Conservation (phyloP, 345 rosid genomes). For the Trapa incisa region DNA sequence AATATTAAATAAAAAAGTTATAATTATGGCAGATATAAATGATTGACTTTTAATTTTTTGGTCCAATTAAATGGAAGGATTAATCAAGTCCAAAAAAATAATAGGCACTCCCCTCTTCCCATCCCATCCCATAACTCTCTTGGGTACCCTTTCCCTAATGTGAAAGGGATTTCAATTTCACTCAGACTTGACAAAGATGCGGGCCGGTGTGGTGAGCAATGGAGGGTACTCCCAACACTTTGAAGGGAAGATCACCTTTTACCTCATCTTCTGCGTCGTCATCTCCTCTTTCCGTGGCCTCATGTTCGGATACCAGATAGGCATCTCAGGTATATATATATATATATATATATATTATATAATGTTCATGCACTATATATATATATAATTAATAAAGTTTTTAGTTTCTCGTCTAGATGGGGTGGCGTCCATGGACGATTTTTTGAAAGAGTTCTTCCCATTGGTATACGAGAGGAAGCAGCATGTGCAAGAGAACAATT, state of each 20-base stretch:
- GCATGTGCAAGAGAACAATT: slow-evolving; percentile 44
- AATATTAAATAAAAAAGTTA: too few species aligned
- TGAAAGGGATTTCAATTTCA: slow-evolving; percentile 1
- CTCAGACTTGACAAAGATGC: slow-evolving; percentile 2
- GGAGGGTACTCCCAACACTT: slow-evolving; percentile 33
- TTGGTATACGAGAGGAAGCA: slow-evolving; percentile 43
- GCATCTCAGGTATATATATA: background rate
- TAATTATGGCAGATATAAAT: too few species aligned
- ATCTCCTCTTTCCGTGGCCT: slow-evolving; percentile 52
- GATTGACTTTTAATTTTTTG: too few species aligned
- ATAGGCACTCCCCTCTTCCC: too few species aligned
- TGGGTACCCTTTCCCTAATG: background rate
- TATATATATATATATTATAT: too few species aligned
- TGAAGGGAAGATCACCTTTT: slow-evolving; percentile 25
- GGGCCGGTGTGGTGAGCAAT: slow-evolving; percentile 7
- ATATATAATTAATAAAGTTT: too few species aligned
- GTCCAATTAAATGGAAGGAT: too few species aligned
- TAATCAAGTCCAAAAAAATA: too few species aligned
- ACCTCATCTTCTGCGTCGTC: slow-evolving; percentile 22
- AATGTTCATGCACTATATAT: too few species aligned
- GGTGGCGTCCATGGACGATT: slow-evolving; percentile 69
- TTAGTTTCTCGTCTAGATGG: slow-evolving; percentile 30
- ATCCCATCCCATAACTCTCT: too few species aligned
- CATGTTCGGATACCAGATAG: background rate
- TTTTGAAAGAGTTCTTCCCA: slow-evolving; percentile 55